These are phyloP conservation scores for Nannochloropsis salina DNA, from an alignment of 108 stramenopile genomes.

Conservation along the genomic window DNA sequence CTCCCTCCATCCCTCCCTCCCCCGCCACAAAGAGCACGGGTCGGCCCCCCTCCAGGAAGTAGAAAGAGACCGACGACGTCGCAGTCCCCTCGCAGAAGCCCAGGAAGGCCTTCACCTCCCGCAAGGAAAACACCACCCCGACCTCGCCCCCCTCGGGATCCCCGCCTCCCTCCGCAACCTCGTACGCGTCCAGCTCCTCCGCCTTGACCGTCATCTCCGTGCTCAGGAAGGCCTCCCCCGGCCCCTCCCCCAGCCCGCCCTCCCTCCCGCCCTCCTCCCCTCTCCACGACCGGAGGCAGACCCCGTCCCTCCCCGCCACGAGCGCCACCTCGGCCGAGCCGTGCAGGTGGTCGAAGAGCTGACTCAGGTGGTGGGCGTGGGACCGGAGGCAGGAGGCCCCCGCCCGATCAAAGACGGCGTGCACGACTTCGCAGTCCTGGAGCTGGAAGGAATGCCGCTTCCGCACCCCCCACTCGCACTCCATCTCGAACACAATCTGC, in stretches of 20 bases:
- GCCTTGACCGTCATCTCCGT: conserved; percentile 44
- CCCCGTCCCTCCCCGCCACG: conserved; percentile 14
- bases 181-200: conserved; percentile 34
- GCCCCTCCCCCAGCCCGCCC: background rate
- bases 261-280: background rate
- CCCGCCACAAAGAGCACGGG: conserved; percentile 20
- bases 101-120: conserved; percentile 37
- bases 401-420: conserved; percentile 37
- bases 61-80: conserved; percentile 24
- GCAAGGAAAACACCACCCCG: conserved; percentile 34
- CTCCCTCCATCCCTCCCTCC: background rate
- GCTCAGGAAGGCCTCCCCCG: conserved; percentile 28
- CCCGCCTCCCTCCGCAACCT: conserved; percentile 14
- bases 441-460: conserved; percentile 39
- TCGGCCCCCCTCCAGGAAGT: conserved; percentile 29
- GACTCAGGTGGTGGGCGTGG: conserved; percentile 34
- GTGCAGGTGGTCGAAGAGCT: conserved; percentile 38
- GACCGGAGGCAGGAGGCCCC: conserved; percentile 30
- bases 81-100: conserved; percentile 33
- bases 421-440: conserved; percentile 46
- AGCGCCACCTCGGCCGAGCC: conserved; percentile 41
- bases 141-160: conserved; percentile 27
- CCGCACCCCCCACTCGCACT: conserved; percentile 41
- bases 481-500: conserved; percentile 43
- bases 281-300: conserved; percentile 22